Conservation (phyloP, 257 asterid genomes). For the Rauvolfia tetraphylla region DNA sequence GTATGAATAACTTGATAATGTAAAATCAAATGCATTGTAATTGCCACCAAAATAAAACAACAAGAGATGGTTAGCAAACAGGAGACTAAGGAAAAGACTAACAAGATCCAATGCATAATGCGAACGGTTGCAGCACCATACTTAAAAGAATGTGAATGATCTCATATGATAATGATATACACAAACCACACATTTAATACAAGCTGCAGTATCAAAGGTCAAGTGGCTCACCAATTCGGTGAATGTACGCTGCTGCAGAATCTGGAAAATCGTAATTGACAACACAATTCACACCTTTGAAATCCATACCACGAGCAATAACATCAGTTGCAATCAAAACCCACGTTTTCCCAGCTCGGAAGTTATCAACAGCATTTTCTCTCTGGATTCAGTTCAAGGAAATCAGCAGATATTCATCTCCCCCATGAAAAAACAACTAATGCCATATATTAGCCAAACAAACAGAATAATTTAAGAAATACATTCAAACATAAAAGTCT, state of each 20-base stretch:
- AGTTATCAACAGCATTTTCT: constrained; percentile 71
- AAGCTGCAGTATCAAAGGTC: background rate
- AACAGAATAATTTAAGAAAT: background rate
- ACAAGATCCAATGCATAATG: background rate
- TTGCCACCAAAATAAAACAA: background rate
- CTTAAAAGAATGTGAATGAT: background rate
- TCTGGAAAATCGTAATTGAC: constrained; percentile 90
- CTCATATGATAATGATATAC: background rate
- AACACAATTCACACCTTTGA: constrained; percentile 86
- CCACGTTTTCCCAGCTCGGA: constrained; percentile 91
- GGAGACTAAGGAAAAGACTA: background rate
- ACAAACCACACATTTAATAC: background rate
- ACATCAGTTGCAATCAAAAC: constrained; percentile 91
- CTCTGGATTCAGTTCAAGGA: constrained; percentile 39
- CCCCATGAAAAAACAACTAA: constrained; percentile 4
- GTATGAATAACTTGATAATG: background rate
- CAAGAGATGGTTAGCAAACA: background rate
- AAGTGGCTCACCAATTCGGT: constrained; percentile 66
- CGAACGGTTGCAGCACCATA: no score
- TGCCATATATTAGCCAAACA: background rate
- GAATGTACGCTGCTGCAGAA: constrained; percentile 77
- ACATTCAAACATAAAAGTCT: background rate
- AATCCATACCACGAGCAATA: constrained; percentile 95
- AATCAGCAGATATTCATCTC: background rate
- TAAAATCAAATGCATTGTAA: background rate